Evolutionary conservation across 129 eudicot genomes (phyloP).

Genomic region (Deinandra increscens): DNA sequence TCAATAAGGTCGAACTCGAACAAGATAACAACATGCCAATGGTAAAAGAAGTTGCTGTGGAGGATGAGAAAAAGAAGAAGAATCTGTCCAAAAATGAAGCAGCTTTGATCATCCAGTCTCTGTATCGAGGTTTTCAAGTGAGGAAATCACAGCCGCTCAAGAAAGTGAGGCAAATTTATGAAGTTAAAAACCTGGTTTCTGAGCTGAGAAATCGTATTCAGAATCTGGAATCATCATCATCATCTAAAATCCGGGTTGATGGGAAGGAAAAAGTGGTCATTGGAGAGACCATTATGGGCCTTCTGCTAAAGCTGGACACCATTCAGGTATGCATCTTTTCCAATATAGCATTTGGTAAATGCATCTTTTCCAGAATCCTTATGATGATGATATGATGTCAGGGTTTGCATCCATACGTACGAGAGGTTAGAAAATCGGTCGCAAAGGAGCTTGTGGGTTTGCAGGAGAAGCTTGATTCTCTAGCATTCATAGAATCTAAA

Average conservation of each 20-base stretch:
- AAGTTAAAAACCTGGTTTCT: constrained; percentile 32
- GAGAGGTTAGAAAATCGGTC: constrained; percentile 68
- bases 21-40: constrained; percentile 5
- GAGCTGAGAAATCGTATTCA: constrained; percentile 39
- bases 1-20: constrained; percentile 10
- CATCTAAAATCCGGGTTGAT: constrained; percentile 9
- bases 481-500: constrained; percentile 31
- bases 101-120: constrained; percentile 62
- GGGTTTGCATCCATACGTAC: constrained; percentile 61
- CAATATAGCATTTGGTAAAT: background rate
- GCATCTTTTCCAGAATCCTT: no score
- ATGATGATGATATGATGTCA: constrained; percentile 29
- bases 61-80: no score
- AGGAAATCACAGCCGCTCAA: constrained; percentile 64
- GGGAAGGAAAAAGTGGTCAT: constrained; percentile 39
- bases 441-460: constrained; percentile 77
- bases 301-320: constrained; percentile 64
- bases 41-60: background rate
- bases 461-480: constrained; percentile 73
- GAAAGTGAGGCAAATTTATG: constrained; percentile 56
- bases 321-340: constrained; percentile 53
- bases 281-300: constrained; percentile 68
- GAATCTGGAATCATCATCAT: constrained; percentile 32
- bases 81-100: constrained; percentile 58
- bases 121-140: constrained; percentile 60